Conservation (phyloP, 2,329 filamentous ascomycete species). For the Myriosclerotinia duriaeana region DNA sequence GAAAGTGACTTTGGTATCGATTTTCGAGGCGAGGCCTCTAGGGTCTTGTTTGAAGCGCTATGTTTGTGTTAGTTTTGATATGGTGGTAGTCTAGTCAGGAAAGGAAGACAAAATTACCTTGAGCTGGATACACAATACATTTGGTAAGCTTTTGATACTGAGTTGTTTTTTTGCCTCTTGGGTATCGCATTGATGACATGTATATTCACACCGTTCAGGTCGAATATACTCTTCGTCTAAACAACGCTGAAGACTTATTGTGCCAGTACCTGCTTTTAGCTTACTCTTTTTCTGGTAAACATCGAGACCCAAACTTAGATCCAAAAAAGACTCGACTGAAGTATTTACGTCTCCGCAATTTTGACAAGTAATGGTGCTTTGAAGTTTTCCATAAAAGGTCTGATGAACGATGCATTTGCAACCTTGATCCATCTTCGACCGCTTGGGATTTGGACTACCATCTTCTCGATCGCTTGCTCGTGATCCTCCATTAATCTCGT, state of each 20-base stretch:
- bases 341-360: conserved; percentile 81
- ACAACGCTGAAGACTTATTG: conserved; percentile 67
- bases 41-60: conserved; percentile 73
- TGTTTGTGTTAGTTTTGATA: conserved; percentile 21
- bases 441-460: conserved; percentile 30
- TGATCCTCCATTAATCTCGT: conserved; percentile 69
- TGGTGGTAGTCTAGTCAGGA: not conserved
- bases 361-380: conserved; percentile 86
- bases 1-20: conserved; percentile 83
- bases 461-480: conserved; percentile 41
- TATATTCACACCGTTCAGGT: conserved; percentile 85
- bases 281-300: conserved; percentile 65
- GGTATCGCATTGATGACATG: conserved; percentile 75
- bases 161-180: conserved; percentile 83
- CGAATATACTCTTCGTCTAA: conserved; percentile 84
- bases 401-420: conserved; percentile 93
- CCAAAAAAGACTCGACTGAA: conserved; percentile 84
- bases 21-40: conserved; percentile 75
- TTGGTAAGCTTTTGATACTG: conserved; percentile 79
- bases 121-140: conserved; percentile 86
- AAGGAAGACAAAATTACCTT: conserved; percentile 59
- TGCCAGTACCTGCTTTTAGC: conserved; percentile 44
- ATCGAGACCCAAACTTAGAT: conserved; percentile 85
- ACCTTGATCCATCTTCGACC: conserved; percentile 35
- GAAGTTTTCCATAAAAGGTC: conserved; percentile 89